Evolutionary conservation across 176 grass and related monocot genomes (phyloP).

Genomic region (Carex kokanica): DNA sequence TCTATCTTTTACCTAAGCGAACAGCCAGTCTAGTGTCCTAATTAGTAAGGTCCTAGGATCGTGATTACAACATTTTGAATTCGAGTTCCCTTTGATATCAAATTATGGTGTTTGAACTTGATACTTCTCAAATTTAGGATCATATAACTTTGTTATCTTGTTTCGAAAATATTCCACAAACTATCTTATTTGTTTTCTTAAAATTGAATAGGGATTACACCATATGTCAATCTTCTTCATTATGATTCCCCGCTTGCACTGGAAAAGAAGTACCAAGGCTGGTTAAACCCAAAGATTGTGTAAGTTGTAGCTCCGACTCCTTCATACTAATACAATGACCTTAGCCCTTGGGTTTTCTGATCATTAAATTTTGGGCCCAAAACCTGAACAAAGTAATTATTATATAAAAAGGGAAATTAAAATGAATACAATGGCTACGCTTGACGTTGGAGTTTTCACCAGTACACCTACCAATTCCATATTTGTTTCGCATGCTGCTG

Average conservation of each 20-base stretch:
- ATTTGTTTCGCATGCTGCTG: background rate
- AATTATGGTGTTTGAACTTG: background rate
- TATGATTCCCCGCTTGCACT: slow-evolving; percentile 58
- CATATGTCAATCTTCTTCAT: slow-evolving; percentile 64
- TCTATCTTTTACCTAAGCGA: background rate
- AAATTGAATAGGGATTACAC: slow-evolving; percentile 43
- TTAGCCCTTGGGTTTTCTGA: background rate
- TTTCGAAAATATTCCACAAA: slow-evolving; percentile 2
- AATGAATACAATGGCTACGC: background rate
- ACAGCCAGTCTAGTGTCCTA: background rate
- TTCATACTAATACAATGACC: slow-evolving; percentile 6
- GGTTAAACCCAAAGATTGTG: slow-evolving; percentile 46
- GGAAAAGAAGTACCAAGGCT: slow-evolving; percentile 63
- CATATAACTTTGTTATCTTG: background rate
- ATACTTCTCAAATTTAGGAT: background rate
- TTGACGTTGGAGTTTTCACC: background rate
- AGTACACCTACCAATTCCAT: background rate
- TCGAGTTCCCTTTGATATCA: background rate
- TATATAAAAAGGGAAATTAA: background rate
- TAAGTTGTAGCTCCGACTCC: slow-evolving; percentile 37
- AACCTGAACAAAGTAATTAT: background rate
- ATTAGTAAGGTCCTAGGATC: background rate
- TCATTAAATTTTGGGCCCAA: background rate
- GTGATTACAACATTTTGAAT: background rate
- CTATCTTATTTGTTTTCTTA: slow-evolving; percentile 18